A percentile compares a stretch with the other conserved stretches of the same genome.
These are phyloP conservation scores for Petunia secreta DNA, from an alignment of 257 asterid species.

Conservation along the genomic window DNA sequence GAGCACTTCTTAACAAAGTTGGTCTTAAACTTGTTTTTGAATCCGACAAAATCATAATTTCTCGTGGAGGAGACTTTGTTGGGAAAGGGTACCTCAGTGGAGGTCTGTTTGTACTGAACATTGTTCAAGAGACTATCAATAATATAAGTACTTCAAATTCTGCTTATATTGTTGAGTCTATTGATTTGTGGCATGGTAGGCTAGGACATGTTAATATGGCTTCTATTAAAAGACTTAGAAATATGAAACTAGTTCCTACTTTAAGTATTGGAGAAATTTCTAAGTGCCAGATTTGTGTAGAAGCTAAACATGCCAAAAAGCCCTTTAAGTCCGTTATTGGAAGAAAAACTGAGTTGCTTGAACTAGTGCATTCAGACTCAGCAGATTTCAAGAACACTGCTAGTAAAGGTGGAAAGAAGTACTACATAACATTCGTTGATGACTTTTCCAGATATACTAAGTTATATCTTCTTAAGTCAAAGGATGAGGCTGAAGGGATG, in stretches of 20 bases:
- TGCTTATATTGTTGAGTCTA: conserved; percentile 16
- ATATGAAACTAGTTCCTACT: too few relatives aligned
- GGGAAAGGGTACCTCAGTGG: conserved; percentile 9
- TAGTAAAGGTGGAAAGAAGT: not conserved
- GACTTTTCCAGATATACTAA: not conserved
- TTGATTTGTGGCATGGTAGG: conserved; percentile 1
- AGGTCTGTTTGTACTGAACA: too few relatives aligned
- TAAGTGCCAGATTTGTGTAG: not conserved
- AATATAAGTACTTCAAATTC: not conserved
- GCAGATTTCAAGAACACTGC: conserved; percentile 1
- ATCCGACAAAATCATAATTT: not conserved
- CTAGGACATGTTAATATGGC: not conserved
- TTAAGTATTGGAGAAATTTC: too few relatives aligned
- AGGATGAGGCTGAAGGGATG: not conserved
- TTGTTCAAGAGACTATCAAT: not conserved
- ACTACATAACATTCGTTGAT: conserved; percentile 13
- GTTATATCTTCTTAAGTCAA: not conserved
- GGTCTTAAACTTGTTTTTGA: not conserved
- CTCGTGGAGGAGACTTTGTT: not conserved
- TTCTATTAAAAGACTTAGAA: not conserved
- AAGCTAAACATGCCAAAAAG: not conserved
- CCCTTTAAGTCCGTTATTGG: not conserved
- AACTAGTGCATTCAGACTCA: not conserved
- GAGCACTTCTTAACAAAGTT: not conserved
- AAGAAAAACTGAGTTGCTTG: not conserved